Conservation (phyloP, 2,329 filamentous ascomycete species). For the Scedosporium apiospermum region DNA sequence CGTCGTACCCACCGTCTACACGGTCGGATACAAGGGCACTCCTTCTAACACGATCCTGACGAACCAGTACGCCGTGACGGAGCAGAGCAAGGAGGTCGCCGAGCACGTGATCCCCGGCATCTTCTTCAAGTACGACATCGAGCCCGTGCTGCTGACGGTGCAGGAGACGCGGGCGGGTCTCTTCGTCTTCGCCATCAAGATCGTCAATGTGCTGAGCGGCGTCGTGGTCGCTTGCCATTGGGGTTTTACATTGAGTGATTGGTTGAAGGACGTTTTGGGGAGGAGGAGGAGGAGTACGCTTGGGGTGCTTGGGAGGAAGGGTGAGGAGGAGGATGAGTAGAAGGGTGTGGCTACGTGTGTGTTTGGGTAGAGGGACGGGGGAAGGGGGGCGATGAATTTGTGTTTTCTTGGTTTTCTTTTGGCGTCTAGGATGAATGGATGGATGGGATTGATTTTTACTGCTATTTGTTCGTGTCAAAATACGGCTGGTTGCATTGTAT, state of each 20-base stretch:
- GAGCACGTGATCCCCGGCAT: conserved; percentile 74
- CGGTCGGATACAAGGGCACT: conserved; percentile 37
- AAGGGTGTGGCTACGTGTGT: not conserved
- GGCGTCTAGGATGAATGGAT: not conserved
- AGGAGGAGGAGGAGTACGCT: conserved; percentile 31
- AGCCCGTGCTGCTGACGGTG: conserved; percentile 82
- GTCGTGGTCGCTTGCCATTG: conserved; percentile 91
- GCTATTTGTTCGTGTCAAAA: not conserved
- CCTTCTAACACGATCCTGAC: conserved; percentile 62
- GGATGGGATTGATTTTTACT: not conserved
- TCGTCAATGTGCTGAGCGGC: conserved; percentile 85
- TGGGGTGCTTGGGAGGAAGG: conserved; percentile 29
- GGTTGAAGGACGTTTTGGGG: conserved; percentile 50
- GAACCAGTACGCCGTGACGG: conserved; percentile 96
- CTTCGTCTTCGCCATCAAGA: conserved; percentile 64
- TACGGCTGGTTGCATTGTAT: not conserved
- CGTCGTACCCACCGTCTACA: conserved; percentile 90
- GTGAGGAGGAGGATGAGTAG: conserved; percentile 2
- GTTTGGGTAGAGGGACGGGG: not conserved
- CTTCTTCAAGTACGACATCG: conserved; percentile 98
- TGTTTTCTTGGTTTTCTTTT: not conserved
- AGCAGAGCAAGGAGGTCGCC: conserved; percentile 63
- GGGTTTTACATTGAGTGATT: conserved; percentile 79
- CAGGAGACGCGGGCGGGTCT: conserved; percentile 72
- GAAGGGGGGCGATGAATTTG: not conserved